Conservation (phyloP, 2,329 filamentous ascomycete species). For the Curvularia sp. region DNA sequence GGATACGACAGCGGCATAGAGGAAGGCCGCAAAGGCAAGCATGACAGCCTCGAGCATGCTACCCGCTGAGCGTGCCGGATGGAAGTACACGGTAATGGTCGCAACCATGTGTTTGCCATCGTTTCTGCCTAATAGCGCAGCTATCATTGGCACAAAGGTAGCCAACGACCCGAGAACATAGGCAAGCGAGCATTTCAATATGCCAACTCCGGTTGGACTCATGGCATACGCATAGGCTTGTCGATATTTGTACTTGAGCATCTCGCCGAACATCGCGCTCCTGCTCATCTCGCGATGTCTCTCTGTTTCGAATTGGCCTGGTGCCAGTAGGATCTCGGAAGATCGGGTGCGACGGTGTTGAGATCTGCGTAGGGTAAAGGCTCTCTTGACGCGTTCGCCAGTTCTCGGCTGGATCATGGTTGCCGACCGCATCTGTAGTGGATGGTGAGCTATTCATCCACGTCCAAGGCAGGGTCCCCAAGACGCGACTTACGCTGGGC, state of each 20-base stretch:
- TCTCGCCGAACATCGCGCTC: conserved; percentile 46
- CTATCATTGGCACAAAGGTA: conserved; percentile 79
- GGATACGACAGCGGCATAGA: conserved; percentile 78
- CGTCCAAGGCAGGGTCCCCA: neutral
- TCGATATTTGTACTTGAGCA: conserved; percentile 38
- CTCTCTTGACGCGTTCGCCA: conserved; percentile 80
- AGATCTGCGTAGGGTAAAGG: conserved; percentile 73
- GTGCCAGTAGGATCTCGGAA: conserved; percentile 52
- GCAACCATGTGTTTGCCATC: conserved; percentile 95
- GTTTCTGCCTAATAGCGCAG: conserved; percentile 76
- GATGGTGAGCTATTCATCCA: conserved; percentile 28
- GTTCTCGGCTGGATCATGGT: conserved; percentile 87
- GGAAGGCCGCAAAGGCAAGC: conserved; percentile 77
- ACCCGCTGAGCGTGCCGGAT: conserved; percentile 83
- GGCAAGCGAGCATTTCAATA: conserved; percentile 89
- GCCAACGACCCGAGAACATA: conserved; percentile 86
- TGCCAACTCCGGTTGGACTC: conserved; percentile 77
- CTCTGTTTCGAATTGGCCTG: conserved; percentile 38
- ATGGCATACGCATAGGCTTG: conserved; percentile 66
- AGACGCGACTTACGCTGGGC: conserved; percentile 44
- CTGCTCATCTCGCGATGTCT: conserved; percentile 43
- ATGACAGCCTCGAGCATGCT: conserved; percentile 88
- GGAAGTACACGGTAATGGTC: conserved; percentile 93
- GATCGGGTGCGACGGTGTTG: conserved; percentile 54
- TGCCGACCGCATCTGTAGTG: conserved; percentile 73